These are phyloP conservation scores for Piromyces finnis DNA, from an alignment of 192 early-diverging fungal genomes.

Conservation along the genomic window DNA sequence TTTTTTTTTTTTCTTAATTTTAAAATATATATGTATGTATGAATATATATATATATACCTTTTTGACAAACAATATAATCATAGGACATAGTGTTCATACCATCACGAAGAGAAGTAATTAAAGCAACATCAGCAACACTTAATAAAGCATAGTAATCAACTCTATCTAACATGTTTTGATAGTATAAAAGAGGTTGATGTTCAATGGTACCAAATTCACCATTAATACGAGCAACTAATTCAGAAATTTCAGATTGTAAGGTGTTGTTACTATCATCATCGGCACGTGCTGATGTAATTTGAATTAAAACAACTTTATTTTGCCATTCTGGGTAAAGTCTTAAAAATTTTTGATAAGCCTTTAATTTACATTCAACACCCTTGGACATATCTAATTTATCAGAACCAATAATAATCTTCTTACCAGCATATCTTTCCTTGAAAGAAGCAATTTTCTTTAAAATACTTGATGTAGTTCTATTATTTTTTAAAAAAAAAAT, in stretches of 20 bases:
- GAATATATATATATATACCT: background rate
- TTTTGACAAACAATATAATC: conserved; percentile 1
- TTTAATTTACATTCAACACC: conserved; percentile 89
- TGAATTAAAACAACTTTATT: conserved; percentile 89
- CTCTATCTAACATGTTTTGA: conserved; percentile 62
- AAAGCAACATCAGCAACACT: conserved; percentile 79
- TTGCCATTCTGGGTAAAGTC: conserved; percentile 77
- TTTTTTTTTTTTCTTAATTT: no score
- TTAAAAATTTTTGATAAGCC: conserved; percentile 83
- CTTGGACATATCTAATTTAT: conserved; percentile 84
- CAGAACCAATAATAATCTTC: conserved; percentile 85
- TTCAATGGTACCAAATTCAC: conserved; percentile 81
- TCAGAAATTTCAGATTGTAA: conserved; percentile 72
- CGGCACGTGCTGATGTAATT: conserved; percentile 58
- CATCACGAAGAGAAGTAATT: conserved; percentile 83
- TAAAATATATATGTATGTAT: no score
- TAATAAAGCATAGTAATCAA: conserved; percentile 84
- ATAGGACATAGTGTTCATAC: conserved; percentile 92
- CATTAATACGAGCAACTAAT: conserved; percentile 76
- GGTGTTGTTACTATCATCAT: conserved; percentile 12
- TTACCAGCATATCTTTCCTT: conserved; percentile 71
- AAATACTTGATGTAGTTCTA: conserved; percentile 41
- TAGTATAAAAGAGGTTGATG: conserved; percentile 83
- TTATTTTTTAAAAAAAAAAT: conserved; percentile 6
- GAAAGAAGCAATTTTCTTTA: conserved; percentile 60